Evolutionary conservation across 169 alveolate species (phyloP).

Genomic region (Cyclospora cayetanensis): DNA sequence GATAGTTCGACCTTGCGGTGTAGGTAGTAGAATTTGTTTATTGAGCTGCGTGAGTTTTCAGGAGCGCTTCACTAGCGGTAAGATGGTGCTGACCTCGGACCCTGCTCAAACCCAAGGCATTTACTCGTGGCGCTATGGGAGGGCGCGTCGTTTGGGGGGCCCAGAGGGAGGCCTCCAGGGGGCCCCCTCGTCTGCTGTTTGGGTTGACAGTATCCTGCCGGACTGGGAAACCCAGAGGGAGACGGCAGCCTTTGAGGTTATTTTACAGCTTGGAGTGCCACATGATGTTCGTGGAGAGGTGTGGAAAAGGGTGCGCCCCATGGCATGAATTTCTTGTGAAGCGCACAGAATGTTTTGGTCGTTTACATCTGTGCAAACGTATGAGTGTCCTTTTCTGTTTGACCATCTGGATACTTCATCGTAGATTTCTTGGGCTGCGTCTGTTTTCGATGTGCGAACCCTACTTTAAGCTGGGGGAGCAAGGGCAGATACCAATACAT

Average conservation of each 20-base stretch:
- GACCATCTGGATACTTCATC: background rate
- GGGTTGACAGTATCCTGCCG: conserved; percentile 62
- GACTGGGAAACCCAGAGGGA: conserved; percentile 43
- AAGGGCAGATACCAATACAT: no score
- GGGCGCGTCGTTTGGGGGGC: conserved; percentile 1
- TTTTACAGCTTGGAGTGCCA: conserved; percentile 52
- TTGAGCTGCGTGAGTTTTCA: background rate
- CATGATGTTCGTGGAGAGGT: conserved; percentile 62
- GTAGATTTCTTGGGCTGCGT: background rate
- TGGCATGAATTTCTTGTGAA: no score
- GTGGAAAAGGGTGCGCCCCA: no score
- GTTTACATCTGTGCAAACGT: background rate
- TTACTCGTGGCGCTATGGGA: background rate
- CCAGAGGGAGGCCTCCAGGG: background rate
- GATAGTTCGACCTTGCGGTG: no score
- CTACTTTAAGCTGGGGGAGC: no score
- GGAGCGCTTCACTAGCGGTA: background rate
- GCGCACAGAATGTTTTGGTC: no score
- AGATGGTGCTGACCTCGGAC: background rate
- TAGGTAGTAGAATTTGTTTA: background rate
- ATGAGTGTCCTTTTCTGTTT: background rate
- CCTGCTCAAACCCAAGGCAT: background rate
- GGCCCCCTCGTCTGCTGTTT: conserved; percentile 31
- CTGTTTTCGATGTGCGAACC: no score
- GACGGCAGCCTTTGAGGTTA: background rate